Evolutionary conservation across 176 grass and related monocot species (phyloP), one percentile per base, ranked within the genome.

Genomic region (Chrysopogon serrulatus): DNA sequence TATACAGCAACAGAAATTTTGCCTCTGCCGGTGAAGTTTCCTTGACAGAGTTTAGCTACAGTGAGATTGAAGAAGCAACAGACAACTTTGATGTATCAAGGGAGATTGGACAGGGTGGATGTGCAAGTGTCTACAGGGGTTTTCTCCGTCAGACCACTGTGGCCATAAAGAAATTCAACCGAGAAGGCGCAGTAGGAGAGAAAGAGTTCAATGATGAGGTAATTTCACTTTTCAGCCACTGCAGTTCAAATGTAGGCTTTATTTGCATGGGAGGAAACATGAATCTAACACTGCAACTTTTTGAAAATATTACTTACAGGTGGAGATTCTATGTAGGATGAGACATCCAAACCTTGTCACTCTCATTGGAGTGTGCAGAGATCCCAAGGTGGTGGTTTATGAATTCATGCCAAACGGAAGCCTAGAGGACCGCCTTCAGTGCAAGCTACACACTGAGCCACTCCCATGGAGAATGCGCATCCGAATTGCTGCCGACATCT

Each of bases 301-400:
- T 57, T 21, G 30, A 9, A 86, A 28, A 53, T 63, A 79, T 72
- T 84, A 54, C 79, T 79, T 84, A 39, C 87, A 97, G 94, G 84
- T 97, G 36, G 85, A 94, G 43, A 54, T 64, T 73, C 76, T 97
- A 27, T 75, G 85, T 64, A 85, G 65, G 74, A 68, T 97, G 74
- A 91, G 91, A 32, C 91, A 97, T 87, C 93, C 87, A 18, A 87
- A 95, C 87, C 88, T 95, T 48, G 90, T 90, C 75, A 90, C 79
- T 21, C 85, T 95, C 37, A 78, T 92, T 66, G 90, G 91, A 53
- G 83, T 87, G 79, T 96, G 94, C 88, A 74, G 78, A 65, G 83
- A 96, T 35, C 86, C 83, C 9, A 87, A 87, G 66, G 86, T 44
- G 8, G 49, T 96, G 74, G 86, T 96, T 15, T 96, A 87, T 11